These are phyloP conservation scores for Gastroboletus turbinatus DNA, from an alignment of 1,284 basidiomycete species.

Conservation along the genomic window DNA sequence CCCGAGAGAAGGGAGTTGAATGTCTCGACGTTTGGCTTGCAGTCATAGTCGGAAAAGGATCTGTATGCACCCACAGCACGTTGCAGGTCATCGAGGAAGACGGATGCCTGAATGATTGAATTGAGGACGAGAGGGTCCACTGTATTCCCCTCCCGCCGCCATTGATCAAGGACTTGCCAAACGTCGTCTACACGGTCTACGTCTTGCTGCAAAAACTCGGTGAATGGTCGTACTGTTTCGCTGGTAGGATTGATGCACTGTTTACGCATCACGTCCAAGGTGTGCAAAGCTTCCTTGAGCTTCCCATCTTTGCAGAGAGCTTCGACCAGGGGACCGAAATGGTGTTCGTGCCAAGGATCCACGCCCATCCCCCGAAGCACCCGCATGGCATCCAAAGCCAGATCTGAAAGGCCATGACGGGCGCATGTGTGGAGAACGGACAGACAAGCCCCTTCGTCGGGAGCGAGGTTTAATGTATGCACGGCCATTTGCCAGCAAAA, in stretches of 20 bases:
- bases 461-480: slow-evolving; percentile 49
- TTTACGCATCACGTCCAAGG: slow-evolving; percentile 56
- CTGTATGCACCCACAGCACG: slow-evolving; percentile 79
- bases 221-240: slow-evolving; percentile 53
- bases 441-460: slow-evolving; percentile 74
- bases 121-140: slow-evolving; percentile 66
- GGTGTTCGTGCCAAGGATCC: slow-evolving; percentile 57
- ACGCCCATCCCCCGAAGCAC: slow-evolving; percentile 50
- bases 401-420: slow-evolving; percentile 63
- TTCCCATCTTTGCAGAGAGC: slow-evolving; percentile 54
- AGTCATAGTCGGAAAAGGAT: slow-evolving; percentile 52
- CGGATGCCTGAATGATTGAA: slow-evolving; percentile 62
- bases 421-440: slow-evolving; percentile 72
- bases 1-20: slow-evolving; percentile 71
- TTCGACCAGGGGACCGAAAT: slow-evolving; percentile 69
- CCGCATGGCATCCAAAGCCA: slow-evolving; percentile 66
- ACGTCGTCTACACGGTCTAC: slow-evolving; percentile 61
- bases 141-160: slow-evolving; percentile 50
- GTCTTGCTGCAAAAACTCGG: slow-evolving; percentile 46
- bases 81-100: slow-evolving; percentile 65
- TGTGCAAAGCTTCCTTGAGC: slow-evolving; percentile 57
- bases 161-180: slow-evolving; percentile 63
- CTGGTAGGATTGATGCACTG: slow-evolving; percentile 44
- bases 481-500: slow-evolving; percentile 65
- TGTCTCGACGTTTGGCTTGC: slow-evolving; percentile 60